Evolutionary conservation across 2,329 filamentous ascomycete species (phyloP).

Genomic region (Apiospora arundinis): DNA sequence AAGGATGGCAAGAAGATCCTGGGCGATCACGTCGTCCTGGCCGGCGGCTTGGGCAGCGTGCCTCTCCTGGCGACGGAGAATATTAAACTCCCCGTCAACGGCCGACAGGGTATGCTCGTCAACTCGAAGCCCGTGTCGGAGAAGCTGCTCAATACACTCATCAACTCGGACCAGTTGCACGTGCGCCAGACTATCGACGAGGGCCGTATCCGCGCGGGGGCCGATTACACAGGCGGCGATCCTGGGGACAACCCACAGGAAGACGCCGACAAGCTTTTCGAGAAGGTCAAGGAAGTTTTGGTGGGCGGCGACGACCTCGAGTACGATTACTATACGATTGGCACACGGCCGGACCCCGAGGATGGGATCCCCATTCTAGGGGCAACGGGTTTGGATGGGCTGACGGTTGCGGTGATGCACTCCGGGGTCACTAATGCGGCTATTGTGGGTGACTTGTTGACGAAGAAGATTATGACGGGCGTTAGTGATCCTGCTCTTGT

Average conservation of each 20-base stretch:
- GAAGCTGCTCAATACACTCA: conserved; percentile 32
- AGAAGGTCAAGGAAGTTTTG: conserved; percentile 30
- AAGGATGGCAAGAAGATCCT: conserved; percentile 27
- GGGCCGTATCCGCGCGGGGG: conserved; percentile 36
- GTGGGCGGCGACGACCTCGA: conserved; percentile 32
- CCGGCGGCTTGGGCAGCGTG: conserved; percentile 38
- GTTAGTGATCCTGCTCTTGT: conserved; percentile 29
- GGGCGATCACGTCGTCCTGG: conserved; percentile 37
- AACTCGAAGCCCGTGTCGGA: conserved; percentile 35
- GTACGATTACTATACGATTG: conserved; percentile 39
- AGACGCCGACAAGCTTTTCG: conserved; percentile 34
- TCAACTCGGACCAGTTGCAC: conserved; percentile 35
- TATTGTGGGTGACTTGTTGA: conserved; percentile 34
- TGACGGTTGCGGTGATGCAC: conserved; percentile 42
- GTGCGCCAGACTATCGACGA: conserved; percentile 38
- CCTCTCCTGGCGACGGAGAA: conserved; percentile 33
- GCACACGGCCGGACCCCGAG: conserved; percentile 34
- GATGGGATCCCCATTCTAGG: conserved; percentile 40
- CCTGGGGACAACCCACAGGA: conserved; percentile 32
- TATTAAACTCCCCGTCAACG: conserved; percentile 34
- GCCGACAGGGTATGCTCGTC: conserved; percentile 37
- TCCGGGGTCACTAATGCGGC: conserved; percentile 38
- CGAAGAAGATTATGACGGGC: conserved; percentile 29
- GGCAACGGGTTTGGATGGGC: conserved; percentile 33
- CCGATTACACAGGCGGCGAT: conserved; percentile 33